Evolutionary conservation across 2,329 filamentous ascomycete genomes (phyloP).

Genomic region (Pseudogymnoascus sp.): DNA sequence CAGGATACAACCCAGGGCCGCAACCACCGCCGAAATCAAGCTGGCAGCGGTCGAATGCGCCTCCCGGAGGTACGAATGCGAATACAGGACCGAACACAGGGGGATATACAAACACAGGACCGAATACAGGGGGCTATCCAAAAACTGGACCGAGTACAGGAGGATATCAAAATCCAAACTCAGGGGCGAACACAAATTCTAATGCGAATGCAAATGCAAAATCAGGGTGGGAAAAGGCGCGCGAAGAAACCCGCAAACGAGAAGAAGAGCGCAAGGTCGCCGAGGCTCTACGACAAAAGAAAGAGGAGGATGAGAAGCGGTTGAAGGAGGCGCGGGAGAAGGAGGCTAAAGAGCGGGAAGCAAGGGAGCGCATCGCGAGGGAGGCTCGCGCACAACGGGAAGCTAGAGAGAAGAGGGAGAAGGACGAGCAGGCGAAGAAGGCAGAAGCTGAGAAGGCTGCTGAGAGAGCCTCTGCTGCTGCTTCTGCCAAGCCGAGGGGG

Average conservation of each 20-base stretch:
- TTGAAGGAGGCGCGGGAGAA: constrained; percentile 49
- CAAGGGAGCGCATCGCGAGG: constrained; percentile 30
- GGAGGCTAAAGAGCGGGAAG: constrained; percentile 41
- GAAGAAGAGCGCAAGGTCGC: constrained; percentile 56
- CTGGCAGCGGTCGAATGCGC: not conserved
- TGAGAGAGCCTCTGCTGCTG: constrained; percentile 36
- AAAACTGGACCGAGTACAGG: not conserved
- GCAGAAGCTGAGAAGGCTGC: constrained; percentile 23
- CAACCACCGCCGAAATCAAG: constrained; percentile 10
- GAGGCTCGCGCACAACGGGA: constrained; percentile 23
- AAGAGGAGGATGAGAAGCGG: constrained; percentile 44
- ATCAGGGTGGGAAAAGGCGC: constrained; percentile 58
- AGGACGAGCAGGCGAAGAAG: constrained; percentile 24
- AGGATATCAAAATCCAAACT: constrained; percentile 2
- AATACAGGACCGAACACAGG: constrained; percentile 17
- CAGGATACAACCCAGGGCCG: constrained; percentile 23
- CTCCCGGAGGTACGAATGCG: not conserved
- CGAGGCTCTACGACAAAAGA: constrained; percentile 51
- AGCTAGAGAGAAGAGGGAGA: constrained; percentile 23
- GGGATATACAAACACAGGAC: constrained; percentile 3
- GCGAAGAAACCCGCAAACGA: constrained; percentile 58
- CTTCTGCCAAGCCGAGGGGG: constrained; percentile 24
- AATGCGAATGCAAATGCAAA: constrained; percentile 26
- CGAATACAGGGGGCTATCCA: constrained; percentile 1
- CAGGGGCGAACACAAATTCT: not conserved